Conservation (phyloP, 805 yeast genomes). For the Suhomyces xylopsoci region DNA sequence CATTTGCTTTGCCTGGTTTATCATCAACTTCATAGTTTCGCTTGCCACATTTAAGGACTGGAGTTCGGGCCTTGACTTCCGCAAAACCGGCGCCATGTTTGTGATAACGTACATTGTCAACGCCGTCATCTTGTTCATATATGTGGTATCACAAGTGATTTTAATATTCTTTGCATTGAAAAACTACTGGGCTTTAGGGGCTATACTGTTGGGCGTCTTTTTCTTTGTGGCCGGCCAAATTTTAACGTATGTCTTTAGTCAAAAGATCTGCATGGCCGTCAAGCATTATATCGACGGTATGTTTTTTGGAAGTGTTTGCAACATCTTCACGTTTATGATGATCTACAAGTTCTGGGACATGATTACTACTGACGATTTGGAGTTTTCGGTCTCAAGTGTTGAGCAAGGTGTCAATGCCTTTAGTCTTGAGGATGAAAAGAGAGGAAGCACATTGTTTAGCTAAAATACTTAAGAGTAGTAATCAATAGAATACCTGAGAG, state of each 20-base stretch:
- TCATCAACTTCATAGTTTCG: slow-evolving; percentile 62
- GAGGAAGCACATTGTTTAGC: slow-evolving; percentile 13
- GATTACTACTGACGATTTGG: slow-evolving; percentile 91
- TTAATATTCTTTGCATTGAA: slow-evolving; percentile 65
- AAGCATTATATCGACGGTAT: slow-evolving; percentile 89
- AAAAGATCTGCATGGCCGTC: slow-evolving; percentile 61
- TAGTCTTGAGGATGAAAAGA: slow-evolving; percentile 31
- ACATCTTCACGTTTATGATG: slow-evolving; percentile 87
- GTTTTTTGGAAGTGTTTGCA: slow-evolving; percentile 78
- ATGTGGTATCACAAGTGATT: slow-evolving; percentile 63
- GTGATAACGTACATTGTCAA: slow-evolving; percentile 69
- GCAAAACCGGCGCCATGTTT: slow-evolving; percentile 66
- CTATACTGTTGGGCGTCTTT: slow-evolving; percentile 64
- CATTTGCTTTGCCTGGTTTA: slow-evolving; percentile 55
- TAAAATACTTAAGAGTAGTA: background rate
- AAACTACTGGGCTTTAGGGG: slow-evolving; percentile 88
- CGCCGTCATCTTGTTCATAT: slow-evolving; percentile 59
- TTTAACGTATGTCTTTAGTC: slow-evolving; percentile 66
- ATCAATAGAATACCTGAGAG: too few species aligned
- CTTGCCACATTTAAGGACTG: slow-evolving; percentile 67
- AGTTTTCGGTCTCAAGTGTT: slow-evolving; percentile 66
- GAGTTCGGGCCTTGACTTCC: slow-evolving; percentile 50
- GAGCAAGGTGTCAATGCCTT: slow-evolving; percentile 37
- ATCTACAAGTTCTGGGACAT: slow-evolving; percentile 95
- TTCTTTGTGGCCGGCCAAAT: slow-evolving; percentile 84